phyloP scores from a whole-genome alignment of 179 eudicot genomes.

The Silene coronaria region DNA sequence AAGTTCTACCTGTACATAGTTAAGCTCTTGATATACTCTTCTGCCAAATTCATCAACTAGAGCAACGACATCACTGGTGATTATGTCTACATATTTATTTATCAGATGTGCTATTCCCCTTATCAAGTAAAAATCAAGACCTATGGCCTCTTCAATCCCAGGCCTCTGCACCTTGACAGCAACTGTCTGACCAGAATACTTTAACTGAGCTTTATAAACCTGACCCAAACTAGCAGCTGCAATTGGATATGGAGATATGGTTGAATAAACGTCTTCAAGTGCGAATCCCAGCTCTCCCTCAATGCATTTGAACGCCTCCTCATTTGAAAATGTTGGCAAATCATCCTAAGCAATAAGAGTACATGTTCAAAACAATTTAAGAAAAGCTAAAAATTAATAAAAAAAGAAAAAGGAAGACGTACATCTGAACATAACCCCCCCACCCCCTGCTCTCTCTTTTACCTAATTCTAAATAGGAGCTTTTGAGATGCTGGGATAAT shows the following conservation, averaged over 20 bases:
- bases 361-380: background rate
- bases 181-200: constrained; percentile 79
- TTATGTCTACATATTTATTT: constrained; percentile 75
- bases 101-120: constrained; percentile 81
- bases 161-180: constrained; percentile 99
- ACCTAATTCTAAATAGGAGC: background rate
- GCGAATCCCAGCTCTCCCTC: constrained; percentile 80
- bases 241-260: constrained; percentile 79
- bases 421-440: background rate
- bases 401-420: background rate
- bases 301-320: constrained; percentile 83
- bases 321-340: constrained; percentile 94
- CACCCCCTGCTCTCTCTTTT: background rate
- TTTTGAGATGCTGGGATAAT: background rate
- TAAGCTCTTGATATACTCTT: constrained; percentile 97
- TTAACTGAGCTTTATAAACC: constrained; percentile 93
- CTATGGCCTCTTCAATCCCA: constrained; percentile 95
- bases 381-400: background rate
- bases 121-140: constrained; percentile 87
- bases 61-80: constrained; percentile 92
- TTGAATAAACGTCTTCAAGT: constrained; percentile 76
- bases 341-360: constrained; percentile 60
- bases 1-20: constrained; percentile 83
- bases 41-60: constrained; percentile 95
- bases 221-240: constrained; percentile 99